Evolutionary conservation across 345 rosid species (phyloP).

Genomic region (Sonneratia alba): DNA sequence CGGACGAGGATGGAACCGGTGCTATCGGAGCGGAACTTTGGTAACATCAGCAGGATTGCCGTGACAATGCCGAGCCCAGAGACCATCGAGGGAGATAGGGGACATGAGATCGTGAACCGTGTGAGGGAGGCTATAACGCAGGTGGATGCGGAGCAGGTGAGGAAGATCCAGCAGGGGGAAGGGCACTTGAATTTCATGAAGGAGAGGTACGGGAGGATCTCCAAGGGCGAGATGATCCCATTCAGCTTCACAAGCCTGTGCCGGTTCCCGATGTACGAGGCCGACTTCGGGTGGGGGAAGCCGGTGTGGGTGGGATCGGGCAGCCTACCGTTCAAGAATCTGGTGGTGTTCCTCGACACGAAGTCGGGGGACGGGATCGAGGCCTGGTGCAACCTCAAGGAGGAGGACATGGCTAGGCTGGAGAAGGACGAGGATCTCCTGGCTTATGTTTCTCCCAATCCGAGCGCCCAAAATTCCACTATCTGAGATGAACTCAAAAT

Average conservation of each 20-base stretch:
- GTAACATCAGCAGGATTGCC: conserved; percentile 18
- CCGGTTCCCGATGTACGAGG: conserved; percentile 17
- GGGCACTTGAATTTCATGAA: conserved; percentile 9
- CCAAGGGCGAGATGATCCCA: conserved; percentile 8
- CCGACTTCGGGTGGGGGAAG: conserved; percentile 36
- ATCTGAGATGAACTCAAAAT: background rate
- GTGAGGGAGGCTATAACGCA: conserved; percentile 12
- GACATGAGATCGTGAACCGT: conserved; percentile 7
- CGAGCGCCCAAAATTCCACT: background rate
- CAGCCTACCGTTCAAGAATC: conserved; percentile 11
- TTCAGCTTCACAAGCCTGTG: conserved; percentile 30
- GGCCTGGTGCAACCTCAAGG: conserved; percentile 23
- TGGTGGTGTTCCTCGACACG: conserved; percentile 13
- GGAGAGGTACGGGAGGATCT: background rate
- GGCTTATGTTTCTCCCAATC: background rate
- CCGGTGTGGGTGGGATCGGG: conserved; percentile 22
- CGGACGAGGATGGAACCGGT: conserved; percentile 19
- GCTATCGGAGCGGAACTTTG: conserved; percentile 13
- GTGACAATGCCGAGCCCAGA: background rate
- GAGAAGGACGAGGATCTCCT: conserved; percentile 14
- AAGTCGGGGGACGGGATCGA: conserved; percentile 19
- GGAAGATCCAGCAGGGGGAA: conserved; percentile 9
- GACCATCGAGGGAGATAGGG: background rate
- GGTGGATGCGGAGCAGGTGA: conserved; percentile 6
- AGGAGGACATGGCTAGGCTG: conserved; percentile 16